Evolutionary conservation across 352 stramenopile genomes (phyloP).

Genomic region (Paralagenidium karlingii): DNA sequence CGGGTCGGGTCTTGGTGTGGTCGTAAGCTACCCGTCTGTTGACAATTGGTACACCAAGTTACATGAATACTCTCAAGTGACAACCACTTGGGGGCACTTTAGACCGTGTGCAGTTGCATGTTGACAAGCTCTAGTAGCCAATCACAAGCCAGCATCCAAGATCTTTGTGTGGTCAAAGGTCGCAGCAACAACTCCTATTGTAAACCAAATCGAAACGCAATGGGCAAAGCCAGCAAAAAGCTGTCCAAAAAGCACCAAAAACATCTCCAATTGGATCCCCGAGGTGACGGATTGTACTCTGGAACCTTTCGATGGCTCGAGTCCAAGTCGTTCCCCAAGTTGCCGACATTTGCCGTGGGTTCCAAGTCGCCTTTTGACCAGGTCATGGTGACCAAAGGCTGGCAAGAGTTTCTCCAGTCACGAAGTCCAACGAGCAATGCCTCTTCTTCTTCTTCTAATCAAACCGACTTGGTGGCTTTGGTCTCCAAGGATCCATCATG

Average conservation of each 20-base stretch:
- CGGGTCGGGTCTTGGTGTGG: too few species aligned
- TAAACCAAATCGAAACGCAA: neutral
- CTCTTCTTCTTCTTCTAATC: too few species aligned
- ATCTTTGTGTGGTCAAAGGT: too few species aligned
- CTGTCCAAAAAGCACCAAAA: slow-evolving; percentile 4
- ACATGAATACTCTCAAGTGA: too few species aligned
- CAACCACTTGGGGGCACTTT: too few species aligned
- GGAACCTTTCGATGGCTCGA: slow-evolving; percentile 70
- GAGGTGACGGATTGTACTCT: slow-evolving; percentile 66
- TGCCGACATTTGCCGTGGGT: slow-evolving; percentile 11
- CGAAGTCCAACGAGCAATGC: slow-evolving; percentile 6
- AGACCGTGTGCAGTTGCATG: too few species aligned
- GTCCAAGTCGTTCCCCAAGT: slow-evolving; percentile 29
- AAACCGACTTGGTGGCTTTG: slow-evolving; percentile 22
- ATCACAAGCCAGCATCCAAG: too few species aligned
- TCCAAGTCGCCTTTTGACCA: too few species aligned
- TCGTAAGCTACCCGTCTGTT: too few species aligned
- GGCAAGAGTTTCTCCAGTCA: slow-evolving; percentile 34
- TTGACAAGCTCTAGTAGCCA: too few species aligned
- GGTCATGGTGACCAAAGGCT: slow-evolving; percentile 18
- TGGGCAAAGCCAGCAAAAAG: neutral
- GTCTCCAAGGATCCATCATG: slow-evolving; percentile 43
- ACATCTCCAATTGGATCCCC: slow-evolving; percentile 46
- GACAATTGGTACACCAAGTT: too few species aligned
- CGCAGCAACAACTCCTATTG: neutral